Base-by-base conservation (phyloP, 2,329 filamentous ascomycete genomes). In the Aspergillus pseudoterreus region DNA sequence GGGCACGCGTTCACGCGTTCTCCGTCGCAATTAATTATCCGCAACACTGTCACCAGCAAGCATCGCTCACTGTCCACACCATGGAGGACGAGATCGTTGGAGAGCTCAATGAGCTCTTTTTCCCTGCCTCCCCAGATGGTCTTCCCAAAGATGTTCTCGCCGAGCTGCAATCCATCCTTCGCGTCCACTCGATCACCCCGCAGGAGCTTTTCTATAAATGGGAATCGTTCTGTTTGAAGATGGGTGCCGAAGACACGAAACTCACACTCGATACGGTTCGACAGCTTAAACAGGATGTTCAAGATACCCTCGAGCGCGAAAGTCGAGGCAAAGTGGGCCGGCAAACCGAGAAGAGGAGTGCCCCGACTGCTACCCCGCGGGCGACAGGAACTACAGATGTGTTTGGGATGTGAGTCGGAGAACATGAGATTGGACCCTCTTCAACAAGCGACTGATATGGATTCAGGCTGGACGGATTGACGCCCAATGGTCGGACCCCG, bases 161-260 rank as follows among this genome's bases (percentile, higher is more conserved):
- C 48, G 92, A 96, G 74, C 78, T 99, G 59, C 82, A 87, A 67
- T 95, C 90, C 52, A 95, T 96, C 68, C 82, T 94, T 75, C 85
- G 86, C 49, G 79, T 97, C 54, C 90, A 96, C 73, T 84, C 84
- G 44, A 81, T 97, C 54, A 83, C 85, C 14, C 80, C 85, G 32
- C 86, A 97, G 69, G 94, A 97, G 68, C 79, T 97, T 22, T 96
- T 90, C 72, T 96, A 90, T 83, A 97, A 97, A 79, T 99, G 94
- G 94, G 94, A 99, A 71, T 92, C 91, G 0, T 97, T 96, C 78
- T 92, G 88, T 71, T 87, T 99, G 68, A 95, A 92, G 72, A 91
- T 97, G 85, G 90, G 92, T 21, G 76, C 83, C 44, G 90, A 95
- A 51, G 87, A 90, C 51, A 85, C 85, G 55, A 85, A 80, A 53